Evolutionary conservation across 2,329 filamentous ascomycete genomes (phyloP), one percentile per base, ranked within the genome.

Genomic region (Apiospora arundinis): DNA sequence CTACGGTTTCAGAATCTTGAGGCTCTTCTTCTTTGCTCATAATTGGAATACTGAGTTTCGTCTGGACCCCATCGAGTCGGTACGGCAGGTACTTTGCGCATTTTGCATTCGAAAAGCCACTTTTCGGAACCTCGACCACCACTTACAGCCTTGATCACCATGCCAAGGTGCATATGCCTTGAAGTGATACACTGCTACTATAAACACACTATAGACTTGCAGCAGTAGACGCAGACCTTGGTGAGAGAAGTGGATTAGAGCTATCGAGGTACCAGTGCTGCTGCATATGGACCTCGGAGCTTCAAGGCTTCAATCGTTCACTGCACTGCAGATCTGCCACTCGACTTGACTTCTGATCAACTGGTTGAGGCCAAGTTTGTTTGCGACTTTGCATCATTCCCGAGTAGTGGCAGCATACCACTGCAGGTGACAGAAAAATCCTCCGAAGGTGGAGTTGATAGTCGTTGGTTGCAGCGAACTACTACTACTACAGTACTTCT

Each of bases 161-260:
- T 37, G 52, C 28, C 52, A 60, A 60, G 52, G 16, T 21, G 52
- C 28, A 37, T 21, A 37, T 60, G 56, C 56, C 28, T 63, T 40
- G 56, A 63, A 12, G 56, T n/a, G 56, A 63, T 63, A 63, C 56
- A 60, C 42, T 60, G 52, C 52, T 60, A 60, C 52, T 60, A 37
- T 60, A 60, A 60, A 60, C 52, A 60, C 52, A 60, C 37, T 60
- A 37, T 60, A 37, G 52, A 60, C 28, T 9, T 32, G 52, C 52
- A 60, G 49, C 16, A 56, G 49, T 32, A 18, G 49, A 32, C 8
- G 25, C 28, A 21, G 49, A 32, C 49, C 25, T 32, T 49, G 46
- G 9, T 49, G 46, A 49, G 46, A 49, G 46, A 23, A 52, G 48
- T 25, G 48, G 23, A n/a, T 12, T 12, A 25, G 14, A 12, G 23